Evolutionary conservation across 805 yeast genomes (phyloP), one percentile per base, ranked within the genome.

Genomic region (Lipomyces lipofer): DNA sequence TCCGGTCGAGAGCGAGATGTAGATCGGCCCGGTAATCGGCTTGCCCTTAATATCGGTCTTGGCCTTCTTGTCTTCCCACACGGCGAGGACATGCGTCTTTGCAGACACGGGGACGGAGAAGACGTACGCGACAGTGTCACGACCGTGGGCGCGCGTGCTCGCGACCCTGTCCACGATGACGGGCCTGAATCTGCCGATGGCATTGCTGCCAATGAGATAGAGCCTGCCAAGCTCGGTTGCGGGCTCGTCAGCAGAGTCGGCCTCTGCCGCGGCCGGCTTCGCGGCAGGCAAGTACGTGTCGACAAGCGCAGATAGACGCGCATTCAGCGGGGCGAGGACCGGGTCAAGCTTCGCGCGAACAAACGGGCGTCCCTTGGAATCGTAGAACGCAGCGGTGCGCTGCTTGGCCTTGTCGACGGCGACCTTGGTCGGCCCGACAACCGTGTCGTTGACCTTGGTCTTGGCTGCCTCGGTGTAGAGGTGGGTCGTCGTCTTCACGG

Each of bases 291-390:
- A 72, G 59, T 75, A 73, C 32, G 68, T 69, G 36, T 72, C 67
- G 27, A 81, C 74, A 22, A 74, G 62, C 1, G 73, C 67, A 57
- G 78, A 83, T 48, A 86, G 67, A 30, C 75, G 71, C 32, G 75
- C 70, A 70, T 86, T 88, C 43, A 84, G 43, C 27, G 94, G 91
- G 33, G 73, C 75, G 44, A 86, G 72, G 10, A 84, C 32, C 3
- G 87, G 84, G 67, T 85, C 89, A 21, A 84, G 64, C 22, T 79
- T 76, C n/a, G 84, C 75, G 60, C 88, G 75, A 35, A 86, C 60
- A 47, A 83, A 66, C 38, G 87, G 85, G 64, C 80, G 81, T 22
- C 88, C 88, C 28, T 81, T 72, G 6, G 80, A 75, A 64, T 83
- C 82, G 66, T 78, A 77, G 38, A 81, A 64, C 29, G 79, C 74